Evolutionary conservation across 306 rosid genomes (phyloP).

Genomic region (Cucumis melo): DNA sequence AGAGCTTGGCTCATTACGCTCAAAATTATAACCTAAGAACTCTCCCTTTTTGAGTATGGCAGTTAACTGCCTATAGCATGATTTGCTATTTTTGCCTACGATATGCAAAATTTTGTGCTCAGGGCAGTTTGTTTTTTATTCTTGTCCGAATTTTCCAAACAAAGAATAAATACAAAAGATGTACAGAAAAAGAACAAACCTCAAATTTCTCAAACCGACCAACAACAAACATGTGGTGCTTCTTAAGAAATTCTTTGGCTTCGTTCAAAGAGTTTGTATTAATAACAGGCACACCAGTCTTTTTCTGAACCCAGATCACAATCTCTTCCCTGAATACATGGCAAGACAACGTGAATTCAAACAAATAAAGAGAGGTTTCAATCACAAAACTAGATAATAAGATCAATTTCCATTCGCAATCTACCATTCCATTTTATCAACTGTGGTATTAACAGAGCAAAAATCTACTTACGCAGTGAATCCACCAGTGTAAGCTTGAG

Average conservation of each 20-base stretch:
- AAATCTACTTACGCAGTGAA: constrained; percentile 49
- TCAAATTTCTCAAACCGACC: constrained; percentile 57
- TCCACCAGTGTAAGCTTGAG: constrained; percentile 78
- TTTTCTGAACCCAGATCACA: constrained; percentile 74
- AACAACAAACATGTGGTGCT: constrained; percentile 43
- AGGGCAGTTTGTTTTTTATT: not conserved
- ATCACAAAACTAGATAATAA: not conserved
- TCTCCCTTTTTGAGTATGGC: not conserved
- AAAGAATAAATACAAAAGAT: not conserved
- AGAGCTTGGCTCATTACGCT: not conserved
- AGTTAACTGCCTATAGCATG: not conserved
- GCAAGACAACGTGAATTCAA: not conserved
- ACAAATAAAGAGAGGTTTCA: not conserved
- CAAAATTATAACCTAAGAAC: not conserved
- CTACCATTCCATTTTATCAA: not conserved
- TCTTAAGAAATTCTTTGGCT: constrained; percentile 48
- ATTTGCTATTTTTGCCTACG: not conserved
- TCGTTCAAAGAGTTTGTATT: constrained; percentile 34
- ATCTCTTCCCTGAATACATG: constrained; percentile 65
- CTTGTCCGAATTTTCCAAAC: not conserved
- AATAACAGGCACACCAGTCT: constrained; percentile 56
- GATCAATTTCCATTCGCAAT: not conserved
- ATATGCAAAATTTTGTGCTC: not conserved
- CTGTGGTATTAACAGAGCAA: not conserved
- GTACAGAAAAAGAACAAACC: constrained; percentile 21